Evolutionary conservation across 1,284 basidiomycete genomes (phyloP).

Genomic region (Ceratobasidium papillatum): DNA sequence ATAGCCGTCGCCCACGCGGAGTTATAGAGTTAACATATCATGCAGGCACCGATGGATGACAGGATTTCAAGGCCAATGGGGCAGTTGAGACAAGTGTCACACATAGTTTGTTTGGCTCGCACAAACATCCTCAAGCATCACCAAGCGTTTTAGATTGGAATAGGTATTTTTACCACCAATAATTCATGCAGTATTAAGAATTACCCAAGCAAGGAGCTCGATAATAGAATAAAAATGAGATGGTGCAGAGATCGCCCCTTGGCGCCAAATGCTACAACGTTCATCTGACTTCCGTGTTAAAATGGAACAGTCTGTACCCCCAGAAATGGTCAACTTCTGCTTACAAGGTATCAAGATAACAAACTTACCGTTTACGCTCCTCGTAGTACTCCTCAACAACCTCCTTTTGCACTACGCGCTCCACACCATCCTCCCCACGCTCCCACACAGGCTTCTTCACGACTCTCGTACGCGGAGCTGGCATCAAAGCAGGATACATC

Average conservation of each 20-base stretch:
- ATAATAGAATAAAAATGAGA: slow-evolving; percentile 15
- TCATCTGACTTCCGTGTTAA: slow-evolving; percentile 21
- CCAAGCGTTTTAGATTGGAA: neutral
- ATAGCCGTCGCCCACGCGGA: no score
- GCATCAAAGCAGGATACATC: slow-evolving; percentile 32
- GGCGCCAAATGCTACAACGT: neutral
- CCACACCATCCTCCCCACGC: slow-evolving; percentile 14
- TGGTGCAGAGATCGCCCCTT: neutral
- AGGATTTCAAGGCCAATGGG: no score
- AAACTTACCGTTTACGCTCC: slow-evolving; percentile 31
- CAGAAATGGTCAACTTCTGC: neutral
- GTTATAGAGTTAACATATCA: no score
- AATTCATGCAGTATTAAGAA: slow-evolving; percentile 4
- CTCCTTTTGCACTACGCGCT: slow-evolving; percentile 29
- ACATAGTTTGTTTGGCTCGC: neutral
- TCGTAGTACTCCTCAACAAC: slow-evolving; percentile 27
- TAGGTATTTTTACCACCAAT: slow-evolving; percentile 10
- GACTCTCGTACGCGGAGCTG: slow-evolving; percentile 12
- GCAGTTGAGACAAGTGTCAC: neutral
- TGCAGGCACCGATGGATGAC: no score
- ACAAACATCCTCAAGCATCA: neutral
- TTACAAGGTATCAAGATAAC: neutral
- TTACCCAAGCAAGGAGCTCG: neutral
- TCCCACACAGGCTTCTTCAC: slow-evolving; percentile 27
- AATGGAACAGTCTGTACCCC: slow-evolving; percentile 16